These are phyloP conservation scores for Gonium pectorale DNA, from an alignment of 139 green algal genomes.

Conservation along the genomic window DNA sequence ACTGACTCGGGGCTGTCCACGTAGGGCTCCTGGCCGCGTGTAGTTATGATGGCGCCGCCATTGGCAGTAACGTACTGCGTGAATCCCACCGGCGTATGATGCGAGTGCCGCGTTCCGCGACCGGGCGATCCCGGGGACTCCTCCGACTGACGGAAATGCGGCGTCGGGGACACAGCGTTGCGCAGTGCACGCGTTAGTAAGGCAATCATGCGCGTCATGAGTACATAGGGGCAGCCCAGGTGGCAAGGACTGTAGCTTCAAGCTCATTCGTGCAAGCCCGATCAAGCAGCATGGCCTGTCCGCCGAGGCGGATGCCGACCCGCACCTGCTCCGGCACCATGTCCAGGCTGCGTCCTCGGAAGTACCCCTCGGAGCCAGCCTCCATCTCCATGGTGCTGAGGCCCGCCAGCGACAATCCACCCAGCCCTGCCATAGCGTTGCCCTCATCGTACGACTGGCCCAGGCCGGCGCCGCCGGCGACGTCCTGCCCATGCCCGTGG, in stretches of 20 bases:
- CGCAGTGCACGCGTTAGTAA: no score
- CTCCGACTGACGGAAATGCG: no score
- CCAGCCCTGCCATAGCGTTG: no score
- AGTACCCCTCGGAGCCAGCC: background rate
- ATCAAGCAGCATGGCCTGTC: background rate
- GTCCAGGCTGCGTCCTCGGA: slow-evolving; percentile 15
- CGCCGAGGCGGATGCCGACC: no score
- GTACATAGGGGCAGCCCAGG: no score
- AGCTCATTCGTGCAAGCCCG: background rate
- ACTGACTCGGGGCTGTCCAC: no score
- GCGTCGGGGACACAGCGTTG: no score
- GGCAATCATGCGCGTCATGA: no score
- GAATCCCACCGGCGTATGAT: background rate
- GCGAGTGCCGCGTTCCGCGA: background rate
- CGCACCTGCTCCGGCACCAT: slow-evolving; percentile 43
- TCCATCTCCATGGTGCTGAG: slow-evolving; percentile 3
- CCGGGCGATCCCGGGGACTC: slow-evolving; percentile 9
- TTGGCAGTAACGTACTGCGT: no score
- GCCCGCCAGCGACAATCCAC: background rate
- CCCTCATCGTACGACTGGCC: background rate
- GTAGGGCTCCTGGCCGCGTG: no score
- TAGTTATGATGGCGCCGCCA: no score
- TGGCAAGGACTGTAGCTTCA: no score
- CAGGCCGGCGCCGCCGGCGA: background rate
- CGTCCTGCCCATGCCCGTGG: background rate